Conservation (phyloP, 164 flowering plant genomes). For the Berberis vulgaris region DNA sequence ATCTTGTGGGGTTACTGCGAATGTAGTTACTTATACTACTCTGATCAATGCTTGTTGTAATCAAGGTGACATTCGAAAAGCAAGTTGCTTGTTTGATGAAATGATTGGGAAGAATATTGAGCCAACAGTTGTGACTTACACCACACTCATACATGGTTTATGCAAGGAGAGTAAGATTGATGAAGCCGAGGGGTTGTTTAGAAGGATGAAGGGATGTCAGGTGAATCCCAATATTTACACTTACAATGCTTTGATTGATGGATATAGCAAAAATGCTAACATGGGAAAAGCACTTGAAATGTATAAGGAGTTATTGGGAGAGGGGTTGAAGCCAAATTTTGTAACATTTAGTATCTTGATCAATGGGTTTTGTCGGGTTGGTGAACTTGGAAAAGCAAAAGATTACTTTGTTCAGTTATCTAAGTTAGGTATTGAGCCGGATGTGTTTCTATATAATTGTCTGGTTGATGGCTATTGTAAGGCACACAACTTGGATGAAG, state of each 20-base stretch:
- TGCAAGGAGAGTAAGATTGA: conserved; percentile 35
- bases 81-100: conserved; percentile 39
- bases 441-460: conserved; percentile 47
- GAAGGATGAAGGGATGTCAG: conserved; percentile 32
- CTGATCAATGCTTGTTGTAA: conserved; percentile 51
- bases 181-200: conserved; percentile 43
- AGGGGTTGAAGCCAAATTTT: conserved; percentile 40
- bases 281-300: conserved; percentile 30
- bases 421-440: conserved; percentile 45
- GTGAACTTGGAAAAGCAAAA: conserved; percentile 35
- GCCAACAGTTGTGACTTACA: conserved; percentile 56
- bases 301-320: conserved; percentile 41
- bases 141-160: conserved; percentile 45
- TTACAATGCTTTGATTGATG: conserved; percentile 55
- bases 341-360: conserved; percentile 50
- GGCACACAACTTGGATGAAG: conserved; percentile 28
- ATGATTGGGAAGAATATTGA: conserved; percentile 36
- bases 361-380: conserved; percentile 47
- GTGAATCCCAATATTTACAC: conserved; percentile 54
- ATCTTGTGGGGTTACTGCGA: conserved; percentile 30
- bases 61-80: conserved; percentile 31
- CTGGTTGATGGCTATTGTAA: conserved; percentile 51
- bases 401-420: conserved; percentile 36
- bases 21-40: conserved; percentile 48
- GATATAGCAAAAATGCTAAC: conserved; percentile 39